Evolutionary conservation across 306 rosid genomes (phyloP), one percentile per base, ranked within the genome.

Genomic region (Canavalia gladiata): DNA sequence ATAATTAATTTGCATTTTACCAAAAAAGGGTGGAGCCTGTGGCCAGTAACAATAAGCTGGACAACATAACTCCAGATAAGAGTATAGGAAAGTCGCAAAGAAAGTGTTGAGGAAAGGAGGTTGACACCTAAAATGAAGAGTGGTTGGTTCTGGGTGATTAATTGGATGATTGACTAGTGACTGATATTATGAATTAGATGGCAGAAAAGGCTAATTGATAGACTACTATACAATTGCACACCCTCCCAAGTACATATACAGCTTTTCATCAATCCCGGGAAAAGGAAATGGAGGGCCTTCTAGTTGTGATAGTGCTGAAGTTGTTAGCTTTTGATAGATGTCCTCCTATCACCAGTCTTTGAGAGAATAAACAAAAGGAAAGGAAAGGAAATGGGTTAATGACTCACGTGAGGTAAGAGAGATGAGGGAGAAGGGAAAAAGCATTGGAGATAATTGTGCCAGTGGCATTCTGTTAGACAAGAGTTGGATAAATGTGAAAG

Each of bases 11-110:
- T 33, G 74, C 34, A 60, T 51, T 9, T 50, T 58, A 54, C 8
- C 35, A 76, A 29, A 42, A 51, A 35, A 37, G 10, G 66, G 46
- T 35, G 29, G 39, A 42, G 67, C 62, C 62, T 58, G 37, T 13
- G 41, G 18, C 42, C 43, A 47, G 63, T 70, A 34, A 56, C 8
- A 68, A 56, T 56, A 56, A 68, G 45, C 57, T 30, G 8, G 58
- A 45, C 13, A 46, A 4, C 58, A 29, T 46, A 45, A 35, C 77
- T 57, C 45, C 51, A 0, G 8, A 9, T 46, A 45, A 56, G 51
- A 56, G 13, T 29, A 74, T 11, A 74, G 49, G 67, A 29, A 73
- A 73, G 25, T 7, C 39, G 7, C 7, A 33, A 75, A 65, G 69
- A 33, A 60, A 9, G 49, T n/a, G 35, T 45, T 33, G 45, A 59